Evolutionary conservation across 2,329 filamentous ascomycete species (phyloP).

Genomic region (Delphinella strobiligena): DNA sequence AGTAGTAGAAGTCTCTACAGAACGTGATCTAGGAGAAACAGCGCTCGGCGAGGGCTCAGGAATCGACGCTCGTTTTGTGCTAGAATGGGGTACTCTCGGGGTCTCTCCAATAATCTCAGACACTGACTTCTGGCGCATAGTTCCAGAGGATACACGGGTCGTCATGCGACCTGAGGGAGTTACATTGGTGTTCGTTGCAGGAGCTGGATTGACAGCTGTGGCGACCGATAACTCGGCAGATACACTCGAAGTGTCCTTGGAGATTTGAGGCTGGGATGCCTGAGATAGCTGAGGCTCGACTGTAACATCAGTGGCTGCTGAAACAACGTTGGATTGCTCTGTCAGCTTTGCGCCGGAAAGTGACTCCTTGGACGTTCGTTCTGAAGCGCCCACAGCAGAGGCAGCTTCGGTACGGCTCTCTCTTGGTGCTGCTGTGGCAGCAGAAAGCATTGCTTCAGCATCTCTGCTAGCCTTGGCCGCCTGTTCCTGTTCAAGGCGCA

Average conservation of each 20-base stretch:
- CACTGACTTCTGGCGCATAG: slow-evolving; percentile 59
- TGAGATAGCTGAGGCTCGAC: no score
- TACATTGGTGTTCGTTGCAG: background rate
- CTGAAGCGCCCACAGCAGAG: no score
- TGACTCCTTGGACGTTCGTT: background rate
- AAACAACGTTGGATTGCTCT: no score
- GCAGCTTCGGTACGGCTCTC: no score
- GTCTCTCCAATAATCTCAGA: slow-evolving; percentile 58
- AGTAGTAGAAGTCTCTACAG: background rate
- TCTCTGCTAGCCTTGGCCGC: slow-evolving; percentile 8
- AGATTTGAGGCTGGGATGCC: no score
- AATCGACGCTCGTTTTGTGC: background rate
- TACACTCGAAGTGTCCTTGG: no score
- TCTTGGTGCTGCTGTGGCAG: background rate
- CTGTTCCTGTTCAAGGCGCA: slow-evolving; percentile 24
- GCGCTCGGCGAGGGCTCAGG: background rate
- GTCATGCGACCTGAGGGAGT: background rate
- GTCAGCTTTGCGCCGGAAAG: no score
- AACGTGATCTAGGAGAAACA: background rate
- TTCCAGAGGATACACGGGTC: slow-evolving; percentile 37
- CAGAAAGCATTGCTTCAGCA: background rate
- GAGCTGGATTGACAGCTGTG: background rate
- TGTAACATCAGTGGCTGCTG: background rate
- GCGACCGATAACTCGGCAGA: background rate
- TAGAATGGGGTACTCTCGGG: slow-evolving; percentile 17